These are phyloP conservation scores for Pseudofabraea citricarpa DNA, from an alignment of 2,329 filamentous ascomycete species.

Conservation along the genomic window DNA sequence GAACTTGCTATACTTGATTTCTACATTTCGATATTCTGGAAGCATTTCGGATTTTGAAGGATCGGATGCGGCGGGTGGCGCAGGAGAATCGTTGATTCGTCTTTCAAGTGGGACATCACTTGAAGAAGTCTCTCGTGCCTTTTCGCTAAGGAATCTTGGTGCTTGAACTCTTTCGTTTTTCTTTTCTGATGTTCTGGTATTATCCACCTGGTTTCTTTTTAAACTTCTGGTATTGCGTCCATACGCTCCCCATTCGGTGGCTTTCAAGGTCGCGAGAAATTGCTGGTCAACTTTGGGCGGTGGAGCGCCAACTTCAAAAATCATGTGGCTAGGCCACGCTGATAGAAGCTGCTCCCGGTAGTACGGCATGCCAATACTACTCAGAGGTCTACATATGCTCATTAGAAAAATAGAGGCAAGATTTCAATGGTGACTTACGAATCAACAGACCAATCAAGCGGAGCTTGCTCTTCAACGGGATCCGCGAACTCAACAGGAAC, in stretches of 20 bases:
- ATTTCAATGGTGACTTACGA: constrained; percentile 43
- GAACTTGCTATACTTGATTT: constrained; percentile 99
- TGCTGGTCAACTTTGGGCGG: constrained; percentile 69
- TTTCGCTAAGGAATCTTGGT: constrained; percentile 93
- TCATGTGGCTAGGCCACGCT: constrained; percentile 78
- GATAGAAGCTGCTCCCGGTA: constrained; percentile 87
- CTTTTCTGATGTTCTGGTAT: constrained; percentile 62
- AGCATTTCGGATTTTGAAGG: constrained; percentile 78
- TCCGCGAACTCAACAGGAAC: constrained; percentile 65
- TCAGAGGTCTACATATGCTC: constrained; percentile 60
- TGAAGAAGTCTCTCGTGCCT: constrained; percentile 66
- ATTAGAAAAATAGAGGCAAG: constrained; percentile 4
- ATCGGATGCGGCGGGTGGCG: constrained; percentile 62
- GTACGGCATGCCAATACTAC: constrained; percentile 83
- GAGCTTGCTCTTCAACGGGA: constrained; percentile 40
- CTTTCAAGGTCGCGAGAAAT: constrained; percentile 63
- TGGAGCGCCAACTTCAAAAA: constrained; percentile 82
- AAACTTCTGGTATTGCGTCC: constrained; percentile 70
- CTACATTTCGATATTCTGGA: constrained; percentile 85
- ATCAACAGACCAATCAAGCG: constrained; percentile 60
- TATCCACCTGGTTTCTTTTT: constrained; percentile 77
- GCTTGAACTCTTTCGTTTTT: constrained; percentile 59
- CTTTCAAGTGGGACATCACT: constrained; percentile 38
- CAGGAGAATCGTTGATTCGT: constrained; percentile 49
- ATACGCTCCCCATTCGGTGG: constrained; percentile 71